Evolutionary conservation across 2,329 filamentous ascomycete species (phyloP).

Genomic region (Scytalidium lignicola): DNA sequence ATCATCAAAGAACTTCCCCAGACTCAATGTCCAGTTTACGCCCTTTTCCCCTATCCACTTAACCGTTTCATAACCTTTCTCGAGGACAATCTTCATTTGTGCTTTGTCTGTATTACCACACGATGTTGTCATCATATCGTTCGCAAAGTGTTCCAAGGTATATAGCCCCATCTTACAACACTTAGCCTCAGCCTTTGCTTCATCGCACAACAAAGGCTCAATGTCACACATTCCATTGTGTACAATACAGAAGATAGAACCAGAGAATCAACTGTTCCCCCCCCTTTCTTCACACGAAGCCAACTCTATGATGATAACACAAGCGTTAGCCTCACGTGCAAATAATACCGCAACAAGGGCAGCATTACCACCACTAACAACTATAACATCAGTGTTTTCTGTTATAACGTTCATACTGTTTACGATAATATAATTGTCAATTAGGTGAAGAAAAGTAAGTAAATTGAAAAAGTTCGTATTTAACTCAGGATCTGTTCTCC

Average conservation of each 20-base stretch:
- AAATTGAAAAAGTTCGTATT: too few relatives aligned
- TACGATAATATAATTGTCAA: too few relatives aligned
- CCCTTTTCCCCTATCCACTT: not conserved
- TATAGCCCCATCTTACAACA: not conserved
- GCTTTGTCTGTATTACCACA: not conserved
- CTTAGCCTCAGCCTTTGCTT: not conserved
- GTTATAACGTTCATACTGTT: too few relatives aligned
- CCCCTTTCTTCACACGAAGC: not conserved
- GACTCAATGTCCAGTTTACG: conserved; percentile 52
- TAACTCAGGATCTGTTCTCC: too few relatives aligned
- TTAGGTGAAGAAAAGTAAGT: too few relatives aligned
- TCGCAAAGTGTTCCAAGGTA: not conserved
- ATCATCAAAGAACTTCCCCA: conserved; percentile 36
- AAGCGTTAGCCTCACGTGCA: not conserved
- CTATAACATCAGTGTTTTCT: conserved; percentile 34
- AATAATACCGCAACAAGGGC: not conserved
- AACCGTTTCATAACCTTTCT: not conserved
- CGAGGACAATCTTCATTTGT: not conserved
- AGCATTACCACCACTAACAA: conserved; percentile 46
- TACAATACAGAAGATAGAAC: not conserved
- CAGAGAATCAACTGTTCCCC: not conserved
- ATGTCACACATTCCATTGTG: not conserved
- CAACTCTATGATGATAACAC: not conserved
- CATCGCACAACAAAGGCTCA: not conserved
- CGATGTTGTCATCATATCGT: not conserved